Conservation (phyloP, 441 rosid species). For the Pelargonium myrrhifolium region DNA sequence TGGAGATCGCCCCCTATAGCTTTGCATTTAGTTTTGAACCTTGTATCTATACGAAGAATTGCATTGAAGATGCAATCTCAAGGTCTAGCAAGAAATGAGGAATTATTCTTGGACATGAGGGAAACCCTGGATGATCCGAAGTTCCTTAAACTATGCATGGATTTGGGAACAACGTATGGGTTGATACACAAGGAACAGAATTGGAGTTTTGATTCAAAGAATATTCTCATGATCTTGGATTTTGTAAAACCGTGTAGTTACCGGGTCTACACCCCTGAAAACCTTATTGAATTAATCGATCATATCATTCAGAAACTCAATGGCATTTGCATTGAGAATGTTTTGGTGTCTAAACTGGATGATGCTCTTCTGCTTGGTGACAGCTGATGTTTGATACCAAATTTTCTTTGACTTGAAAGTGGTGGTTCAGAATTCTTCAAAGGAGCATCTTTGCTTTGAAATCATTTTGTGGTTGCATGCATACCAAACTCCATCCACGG, state of each 20-base stretch:
- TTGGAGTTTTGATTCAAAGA: conserved; percentile 22
- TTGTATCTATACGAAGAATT: conserved; percentile 36
- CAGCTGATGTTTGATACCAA: neutral
- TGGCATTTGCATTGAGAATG: conserved; percentile 13
- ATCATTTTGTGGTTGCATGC: neutral
- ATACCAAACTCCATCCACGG: neutral
- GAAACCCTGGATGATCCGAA: conserved; percentile 41
- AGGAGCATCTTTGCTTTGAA: neutral
- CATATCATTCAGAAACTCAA: conserved; percentile 20
- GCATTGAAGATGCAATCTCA: conserved; percentile 45
- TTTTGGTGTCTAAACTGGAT: conserved; percentile 14
- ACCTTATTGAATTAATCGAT: conserved; percentile 43
- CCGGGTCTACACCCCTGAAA: conserved; percentile 33
- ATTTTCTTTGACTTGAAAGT: neutral
- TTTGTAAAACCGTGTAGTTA: conserved; percentile 10
- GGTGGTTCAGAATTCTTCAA: neutral
- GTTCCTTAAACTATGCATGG: conserved; percentile 42
- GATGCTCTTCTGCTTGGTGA: neutral
- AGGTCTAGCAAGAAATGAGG: conserved; percentile 28
- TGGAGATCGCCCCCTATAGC: conserved; percentile 30
- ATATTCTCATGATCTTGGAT: conserved; percentile 23
- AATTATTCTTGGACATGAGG: conserved; percentile 31
- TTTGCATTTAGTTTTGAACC: conserved; percentile 41
- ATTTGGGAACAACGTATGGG: conserved; percentile 41
- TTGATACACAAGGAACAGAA: conserved; percentile 35